Evolutionary conservation across 2,329 filamentous ascomycete genomes (phyloP).

Genomic region (Didymosphaeria variabile): DNA sequence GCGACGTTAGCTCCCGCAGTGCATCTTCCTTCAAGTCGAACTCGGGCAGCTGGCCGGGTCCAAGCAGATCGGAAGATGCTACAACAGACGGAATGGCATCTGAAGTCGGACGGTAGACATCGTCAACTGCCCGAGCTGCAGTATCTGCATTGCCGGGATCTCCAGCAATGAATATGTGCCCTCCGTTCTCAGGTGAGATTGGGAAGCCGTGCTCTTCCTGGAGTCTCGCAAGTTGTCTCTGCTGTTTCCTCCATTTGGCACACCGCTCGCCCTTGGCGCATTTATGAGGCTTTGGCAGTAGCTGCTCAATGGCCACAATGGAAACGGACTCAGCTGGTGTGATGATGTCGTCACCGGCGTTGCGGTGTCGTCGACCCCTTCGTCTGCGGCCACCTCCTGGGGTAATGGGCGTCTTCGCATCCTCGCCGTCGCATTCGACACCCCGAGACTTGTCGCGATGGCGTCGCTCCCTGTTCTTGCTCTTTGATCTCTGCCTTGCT

Average conservation of each 20-base stretch:
- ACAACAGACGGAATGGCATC: constrained; percentile 83
- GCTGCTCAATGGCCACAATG: constrained; percentile 90
- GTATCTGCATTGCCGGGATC: constrained; percentile 81
- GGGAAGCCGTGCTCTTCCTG: constrained; percentile 75
- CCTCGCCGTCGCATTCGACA: constrained; percentile 35
- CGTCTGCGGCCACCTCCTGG: constrained; percentile 47
- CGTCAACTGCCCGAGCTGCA: constrained; percentile 61
- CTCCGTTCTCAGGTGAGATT: constrained; percentile 67
- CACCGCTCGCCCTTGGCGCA: constrained; percentile 90
- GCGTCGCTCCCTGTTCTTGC: constrained; percentile 44
- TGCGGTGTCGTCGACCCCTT: constrained; percentile 51
- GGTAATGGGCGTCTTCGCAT: constrained; percentile 42
- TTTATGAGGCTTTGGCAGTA: constrained; percentile 82
- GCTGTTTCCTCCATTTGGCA: constrained; percentile 81
- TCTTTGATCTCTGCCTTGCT: constrained; percentile 45
- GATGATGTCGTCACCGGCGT: constrained; percentile 68
- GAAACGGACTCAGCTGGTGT: constrained; percentile 85
- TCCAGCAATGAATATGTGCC: constrained; percentile 78
- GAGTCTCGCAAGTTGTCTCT: constrained; percentile 78
- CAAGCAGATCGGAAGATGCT: constrained; percentile 90
- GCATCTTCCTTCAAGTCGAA: constrained; percentile 76
- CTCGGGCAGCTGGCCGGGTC: constrained; percentile 70
- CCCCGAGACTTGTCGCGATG: constrained; percentile 42
- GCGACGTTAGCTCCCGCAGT: constrained; percentile 72
- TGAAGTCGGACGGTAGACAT: constrained; percentile 73